Evolutionary conservation across 192 early-diverging fungal species (phyloP).

Genomic region (Umbelopsis ramanniana): DNA sequence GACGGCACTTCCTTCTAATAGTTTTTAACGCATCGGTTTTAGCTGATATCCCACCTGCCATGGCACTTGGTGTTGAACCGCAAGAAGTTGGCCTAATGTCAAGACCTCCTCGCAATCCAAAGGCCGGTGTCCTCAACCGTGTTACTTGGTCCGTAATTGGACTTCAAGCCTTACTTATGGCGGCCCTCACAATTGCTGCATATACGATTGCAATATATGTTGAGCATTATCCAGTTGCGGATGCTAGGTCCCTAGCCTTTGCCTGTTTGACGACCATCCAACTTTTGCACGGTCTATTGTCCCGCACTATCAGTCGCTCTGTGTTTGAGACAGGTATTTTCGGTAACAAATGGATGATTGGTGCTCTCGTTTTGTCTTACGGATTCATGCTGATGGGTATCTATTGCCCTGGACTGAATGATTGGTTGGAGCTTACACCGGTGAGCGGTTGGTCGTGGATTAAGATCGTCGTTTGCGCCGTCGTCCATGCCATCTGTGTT

Average conservation of each 20-base stretch:
- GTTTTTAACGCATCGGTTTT: background rate
- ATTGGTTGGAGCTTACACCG: slow-evolving; percentile 61
- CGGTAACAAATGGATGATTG: slow-evolving; percentile 82
- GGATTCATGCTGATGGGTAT: slow-evolving; percentile 73
- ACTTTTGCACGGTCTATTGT: slow-evolving; percentile 82
- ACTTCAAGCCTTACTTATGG: slow-evolving; percentile 74
- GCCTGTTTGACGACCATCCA: slow-evolving; percentile 82
- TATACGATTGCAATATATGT: slow-evolving; percentile 57
- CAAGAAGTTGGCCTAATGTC: slow-evolving; percentile 83
- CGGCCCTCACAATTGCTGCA: slow-evolving; percentile 62
- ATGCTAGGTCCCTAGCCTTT: slow-evolving; percentile 73
- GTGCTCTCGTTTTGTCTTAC: slow-evolving; percentile 70
- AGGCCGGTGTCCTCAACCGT: slow-evolving; percentile 71
- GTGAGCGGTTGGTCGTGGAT: slow-evolving; percentile 66
- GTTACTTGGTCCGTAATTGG: slow-evolving; percentile 66
- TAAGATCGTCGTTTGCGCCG: slow-evolving; percentile 60
- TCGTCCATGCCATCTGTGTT: slow-evolving; percentile 59
- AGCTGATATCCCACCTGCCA: slow-evolving; percentile 93
- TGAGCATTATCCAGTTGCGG: slow-evolving; percentile 23
- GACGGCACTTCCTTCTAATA: background rate
- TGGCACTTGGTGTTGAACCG: slow-evolving; percentile 90
- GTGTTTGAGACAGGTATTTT: slow-evolving; percentile 79
- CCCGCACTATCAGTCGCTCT: slow-evolving; percentile 72
- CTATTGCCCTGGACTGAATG: slow-evolving; percentile 67
- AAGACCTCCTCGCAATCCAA: slow-evolving; percentile 76